Conservation (phyloP, 2,329 filamentous ascomycete genomes). For the Epichloe baconii region DNA sequence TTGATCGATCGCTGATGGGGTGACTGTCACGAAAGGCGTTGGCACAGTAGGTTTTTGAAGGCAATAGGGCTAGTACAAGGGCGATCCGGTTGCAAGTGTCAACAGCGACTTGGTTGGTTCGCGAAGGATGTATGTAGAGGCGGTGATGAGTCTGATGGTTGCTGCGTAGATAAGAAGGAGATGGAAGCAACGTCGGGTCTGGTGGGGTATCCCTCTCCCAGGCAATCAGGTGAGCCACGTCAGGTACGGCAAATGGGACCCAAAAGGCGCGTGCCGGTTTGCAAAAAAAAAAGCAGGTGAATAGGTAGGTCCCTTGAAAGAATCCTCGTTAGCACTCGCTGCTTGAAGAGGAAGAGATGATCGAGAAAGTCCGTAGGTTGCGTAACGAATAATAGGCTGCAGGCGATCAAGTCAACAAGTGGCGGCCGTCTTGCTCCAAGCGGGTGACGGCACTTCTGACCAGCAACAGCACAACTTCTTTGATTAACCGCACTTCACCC, state of each 20-base stretch:
- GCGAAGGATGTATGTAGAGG: not conserved
- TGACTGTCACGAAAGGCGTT: not conserved
- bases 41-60: not conserved
- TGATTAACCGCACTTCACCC: slow-evolving; percentile 17
- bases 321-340: not conserved
- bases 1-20: slow-evolving; percentile 11
- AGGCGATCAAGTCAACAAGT: not conserved
- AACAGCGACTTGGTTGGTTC: not conserved
- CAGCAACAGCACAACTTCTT: not conserved
- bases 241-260: not conserved
- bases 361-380: not conserved
- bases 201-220: slow-evolving; percentile 4
- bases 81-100: not conserved
- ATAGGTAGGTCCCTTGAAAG: not conserved
- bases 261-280: not conserved
- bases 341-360: not conserved
- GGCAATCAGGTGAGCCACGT: not conserved
- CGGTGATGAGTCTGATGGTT: not conserved
- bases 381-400: not conserved
- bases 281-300: not conserved
- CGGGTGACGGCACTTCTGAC: slow-evolving; percentile 18
- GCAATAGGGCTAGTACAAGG: no score
- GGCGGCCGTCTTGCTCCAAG: not conserved
- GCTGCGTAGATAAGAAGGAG: not conserved
- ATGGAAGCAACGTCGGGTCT: not conserved